Conservation (phyloP, 2,329 filamentous ascomycete species). For the Fusarium sp. region DNA sequence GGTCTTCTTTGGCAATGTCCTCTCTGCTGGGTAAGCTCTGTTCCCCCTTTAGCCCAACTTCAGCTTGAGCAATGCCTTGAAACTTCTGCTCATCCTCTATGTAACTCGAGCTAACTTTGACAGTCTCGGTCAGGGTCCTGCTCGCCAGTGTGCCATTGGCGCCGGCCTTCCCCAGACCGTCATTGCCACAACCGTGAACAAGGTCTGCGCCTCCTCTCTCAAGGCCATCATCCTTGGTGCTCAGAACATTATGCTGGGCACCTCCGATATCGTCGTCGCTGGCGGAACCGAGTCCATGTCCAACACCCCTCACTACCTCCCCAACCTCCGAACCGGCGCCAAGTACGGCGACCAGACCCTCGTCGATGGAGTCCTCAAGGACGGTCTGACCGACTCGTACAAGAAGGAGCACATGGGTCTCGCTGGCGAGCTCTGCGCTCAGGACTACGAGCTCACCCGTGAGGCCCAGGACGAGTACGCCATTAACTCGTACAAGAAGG, state of each 20-base stretch:
- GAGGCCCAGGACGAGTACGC: constrained; percentile 96
- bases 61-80: not conserved
- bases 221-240: constrained; percentile 96
- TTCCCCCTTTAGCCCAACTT: constrained; percentile 13
- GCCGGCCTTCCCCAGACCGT: constrained; percentile 85
- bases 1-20: constrained; percentile 97
- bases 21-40: constrained; percentile 85
- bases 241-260: constrained; percentile 97
- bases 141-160: constrained; percentile 90
- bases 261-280: constrained; percentile 91
- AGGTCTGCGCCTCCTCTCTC: constrained; percentile 95
- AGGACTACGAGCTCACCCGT: constrained; percentile 83
- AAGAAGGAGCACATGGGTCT: constrained; percentile 98
- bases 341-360: constrained; percentile 95
- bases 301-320: constrained; percentile 95
- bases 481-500: constrained; percentile 94
- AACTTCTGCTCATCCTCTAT: not conserved
- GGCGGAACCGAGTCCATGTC: constrained; percentile 99
- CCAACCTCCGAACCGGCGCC: constrained; percentile 84
- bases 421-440: constrained; percentile 89
- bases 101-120: constrained; percentile 23
- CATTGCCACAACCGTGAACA: constrained; percentile 95
- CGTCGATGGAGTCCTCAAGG: constrained; percentile 92
- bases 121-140: constrained; percentile 95
- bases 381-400: constrained; percentile 94